Base-by-base conservation (phyloP, 2,329 filamentous ascomycete genomes). In the Cyphellophora attinorum region DNA sequence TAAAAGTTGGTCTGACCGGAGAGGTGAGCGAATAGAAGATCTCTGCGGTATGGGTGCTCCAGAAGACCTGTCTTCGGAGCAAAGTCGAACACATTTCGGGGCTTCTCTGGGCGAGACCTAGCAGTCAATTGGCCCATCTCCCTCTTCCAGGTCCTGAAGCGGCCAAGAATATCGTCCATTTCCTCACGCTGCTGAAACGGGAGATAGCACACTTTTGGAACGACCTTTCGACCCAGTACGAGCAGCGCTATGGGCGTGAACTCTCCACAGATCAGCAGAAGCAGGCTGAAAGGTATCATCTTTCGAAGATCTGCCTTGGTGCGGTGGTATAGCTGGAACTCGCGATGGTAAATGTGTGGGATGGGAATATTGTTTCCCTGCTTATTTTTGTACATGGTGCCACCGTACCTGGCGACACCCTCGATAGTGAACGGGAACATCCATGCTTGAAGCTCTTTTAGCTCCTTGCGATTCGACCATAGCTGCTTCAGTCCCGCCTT, bases 161-260 rank as follows among this genome's bases (percentile, higher is more conserved):
- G 29, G 10, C 13, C 6, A 6, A 31, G 15, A 19, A 16, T 31
- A 10, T 8, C 12, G 29, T 31, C 29, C 29, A 31, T 31, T 17
- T 76, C 69, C 21, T 58, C 57, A n/a, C 68, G 62, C 5, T 84
- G 63, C 61, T 95, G 89, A 25, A 62, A 64, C 0, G 89, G 89
- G 39, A 95, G 81, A 8, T 85, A 74, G 57, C 89, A 95, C 0
- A 85, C 81, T 48, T 76, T 75, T 0, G 89, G 89, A 16, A 93
- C 81, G 14, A 85, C 64, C 23, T 64, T 64, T 13, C 78, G 76
- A 1, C 72, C 72, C 16, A 93, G 62, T 19, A 76, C 72, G 5
- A 86, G 63, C 1, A 93, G 80, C 5, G 93, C 60, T 5, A 96
- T 53, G 0, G 88, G 85, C 2, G 88, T 84, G 60, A 93, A 80